A percentile compares a stretch with the other conserved stretches of the same genome.
phyloP scores from a whole-genome alignment of 495 filamentous ascomycete genomes.

The Hypoxylon perforatum region DNA sequence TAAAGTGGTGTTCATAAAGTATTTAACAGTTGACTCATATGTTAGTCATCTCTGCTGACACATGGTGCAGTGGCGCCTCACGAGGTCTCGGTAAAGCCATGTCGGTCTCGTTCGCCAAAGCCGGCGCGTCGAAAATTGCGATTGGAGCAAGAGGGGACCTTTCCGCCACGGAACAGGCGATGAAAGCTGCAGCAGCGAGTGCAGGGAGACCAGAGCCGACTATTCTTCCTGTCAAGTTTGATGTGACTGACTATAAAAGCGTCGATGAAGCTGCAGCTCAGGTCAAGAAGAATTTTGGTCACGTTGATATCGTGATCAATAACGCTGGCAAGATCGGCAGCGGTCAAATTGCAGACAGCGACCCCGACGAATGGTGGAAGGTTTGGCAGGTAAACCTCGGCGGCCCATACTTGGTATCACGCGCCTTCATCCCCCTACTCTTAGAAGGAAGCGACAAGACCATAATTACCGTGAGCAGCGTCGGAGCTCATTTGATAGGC shows the following conservation, averaged over 20 bases:
- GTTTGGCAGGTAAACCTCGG: slow-evolving; percentile 59
- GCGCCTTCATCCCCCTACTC: slow-evolving; percentile 58
- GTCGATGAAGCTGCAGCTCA: slow-evolving; percentile 49
- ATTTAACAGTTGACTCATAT: no score
- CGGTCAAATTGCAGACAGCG: slow-evolving; percentile 51
- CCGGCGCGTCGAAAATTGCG: slow-evolving; percentile 58
- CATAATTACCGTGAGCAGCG: slow-evolving; percentile 58
- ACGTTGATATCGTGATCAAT: slow-evolving; percentile 65
- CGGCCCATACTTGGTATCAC: slow-evolving; percentile 57
- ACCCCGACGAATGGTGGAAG: slow-evolving; percentile 60
- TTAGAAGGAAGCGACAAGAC: slow-evolving; percentile 54
- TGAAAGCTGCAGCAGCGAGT: slow-evolving; percentile 51
- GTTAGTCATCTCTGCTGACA: no score
- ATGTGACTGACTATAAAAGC: slow-evolving; percentile 53
- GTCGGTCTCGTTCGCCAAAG: slow-evolving; percentile 57
- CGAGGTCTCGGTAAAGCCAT: slow-evolving; percentile 61
- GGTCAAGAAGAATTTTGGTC: slow-evolving; percentile 47
- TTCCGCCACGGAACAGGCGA: slow-evolving; percentile 41
- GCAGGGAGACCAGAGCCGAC: slow-evolving; percentile 50
- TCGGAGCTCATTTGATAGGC: slow-evolving; percentile 51
- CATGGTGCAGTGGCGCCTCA: slow-evolving; percentile 61
- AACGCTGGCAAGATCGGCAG: slow-evolving; percentile 58
- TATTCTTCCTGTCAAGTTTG: slow-evolving; percentile 54
- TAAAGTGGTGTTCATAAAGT: slow-evolving; percentile 60
- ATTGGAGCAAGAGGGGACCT: slow-evolving; percentile 59